phyloP scores from a whole-genome alignment of 352 stramenopile genomes.

The Globisporangium heterothallicum region DNA sequence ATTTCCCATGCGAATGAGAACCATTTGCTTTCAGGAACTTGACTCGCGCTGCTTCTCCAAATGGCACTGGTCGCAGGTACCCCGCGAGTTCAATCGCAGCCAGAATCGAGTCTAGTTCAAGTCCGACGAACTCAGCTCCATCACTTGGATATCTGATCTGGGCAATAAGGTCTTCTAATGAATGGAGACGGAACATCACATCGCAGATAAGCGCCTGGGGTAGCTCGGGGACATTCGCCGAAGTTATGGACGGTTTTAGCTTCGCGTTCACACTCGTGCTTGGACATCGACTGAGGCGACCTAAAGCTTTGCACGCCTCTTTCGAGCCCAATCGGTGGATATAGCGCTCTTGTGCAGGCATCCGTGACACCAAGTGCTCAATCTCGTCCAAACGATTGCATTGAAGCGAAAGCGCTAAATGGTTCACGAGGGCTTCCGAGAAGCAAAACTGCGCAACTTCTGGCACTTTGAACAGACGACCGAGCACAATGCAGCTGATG shows the following conservation, averaged over 20 bases:
- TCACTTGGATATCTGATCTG: conserved; percentile 44
- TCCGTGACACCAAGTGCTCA: conserved; percentile 29
- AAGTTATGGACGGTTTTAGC: conserved; percentile 44
- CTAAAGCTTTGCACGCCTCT: conserved; percentile 59
- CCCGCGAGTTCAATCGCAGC: conserved; percentile 56
- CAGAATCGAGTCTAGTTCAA: conserved; percentile 33
- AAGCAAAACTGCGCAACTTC: conserved; percentile 37
- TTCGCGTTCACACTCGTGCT: conserved; percentile 25
- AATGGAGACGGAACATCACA: conserved; percentile 54
- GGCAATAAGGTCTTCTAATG: conserved; percentile 60
- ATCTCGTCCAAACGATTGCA: conserved; percentile 66
- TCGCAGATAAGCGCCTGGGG: conserved; percentile 63
- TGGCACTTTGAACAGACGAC: conserved; percentile 38
- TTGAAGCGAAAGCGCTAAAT: conserved; percentile 68
- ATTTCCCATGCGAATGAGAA: conserved; percentile 28
- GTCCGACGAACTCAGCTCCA: conserved; percentile 33
- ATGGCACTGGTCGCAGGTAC: conserved; percentile 58
- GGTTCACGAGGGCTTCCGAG: conserved; percentile 50
- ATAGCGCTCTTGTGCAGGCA: conserved; percentile 24
- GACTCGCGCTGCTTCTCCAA: conserved; percentile 33
- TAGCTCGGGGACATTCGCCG: conserved; percentile 35
- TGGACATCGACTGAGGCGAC: conserved; percentile 42
- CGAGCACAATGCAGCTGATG: conserved; percentile 68
- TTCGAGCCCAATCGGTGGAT: conserved; percentile 44
- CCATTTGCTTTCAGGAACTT: conserved; percentile 31